These are phyloP conservation scores for Syzygium malaccense DNA, from an alignment of 441 rosid species.

Conservation along the genomic window DNA sequence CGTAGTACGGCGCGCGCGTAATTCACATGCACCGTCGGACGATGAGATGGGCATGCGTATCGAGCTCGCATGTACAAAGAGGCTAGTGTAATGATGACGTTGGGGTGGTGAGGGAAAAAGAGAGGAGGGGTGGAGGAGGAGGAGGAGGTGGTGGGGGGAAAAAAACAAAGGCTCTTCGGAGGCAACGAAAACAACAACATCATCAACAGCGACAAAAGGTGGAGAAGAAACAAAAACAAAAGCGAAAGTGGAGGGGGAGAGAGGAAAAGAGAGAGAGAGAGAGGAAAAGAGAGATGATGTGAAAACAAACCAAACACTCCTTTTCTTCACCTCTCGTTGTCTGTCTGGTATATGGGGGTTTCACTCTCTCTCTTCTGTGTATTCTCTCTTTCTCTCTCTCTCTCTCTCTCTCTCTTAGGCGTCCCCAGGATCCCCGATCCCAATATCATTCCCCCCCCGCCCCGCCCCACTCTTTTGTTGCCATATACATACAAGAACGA, in stretches of 20 bases:
- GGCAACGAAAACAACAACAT: neutral
- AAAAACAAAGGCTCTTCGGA: neutral
- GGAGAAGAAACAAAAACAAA: neutral
- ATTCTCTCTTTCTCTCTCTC: neutral
- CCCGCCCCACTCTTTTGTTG: neutral
- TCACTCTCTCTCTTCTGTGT: neutral
- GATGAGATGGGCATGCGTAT: neutral
- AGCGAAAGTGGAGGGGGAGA: neutral
- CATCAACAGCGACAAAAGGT: neutral
- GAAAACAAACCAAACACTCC: conserved; percentile 22
- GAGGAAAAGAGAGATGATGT: conserved; percentile 3
- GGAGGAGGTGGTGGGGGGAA: neutral
- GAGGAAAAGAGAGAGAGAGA: too few relatives aligned
- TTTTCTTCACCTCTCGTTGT: conserved; percentile 30
- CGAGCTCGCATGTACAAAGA: neutral
- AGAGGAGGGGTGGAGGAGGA: neutral
- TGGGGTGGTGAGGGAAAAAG: neutral
- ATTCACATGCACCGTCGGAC: neutral
- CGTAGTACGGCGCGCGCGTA: rapidly evolving
- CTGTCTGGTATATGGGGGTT: conserved; percentile 67
- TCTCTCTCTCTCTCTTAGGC: neutral
- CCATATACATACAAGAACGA: neutral
- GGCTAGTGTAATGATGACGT: neutral
- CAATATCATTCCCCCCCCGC: neutral
- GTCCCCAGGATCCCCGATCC: conserved; percentile 5